Conservation (phyloP, 352 stramenopile species). For the Thraustotheca clavata region DNA sequence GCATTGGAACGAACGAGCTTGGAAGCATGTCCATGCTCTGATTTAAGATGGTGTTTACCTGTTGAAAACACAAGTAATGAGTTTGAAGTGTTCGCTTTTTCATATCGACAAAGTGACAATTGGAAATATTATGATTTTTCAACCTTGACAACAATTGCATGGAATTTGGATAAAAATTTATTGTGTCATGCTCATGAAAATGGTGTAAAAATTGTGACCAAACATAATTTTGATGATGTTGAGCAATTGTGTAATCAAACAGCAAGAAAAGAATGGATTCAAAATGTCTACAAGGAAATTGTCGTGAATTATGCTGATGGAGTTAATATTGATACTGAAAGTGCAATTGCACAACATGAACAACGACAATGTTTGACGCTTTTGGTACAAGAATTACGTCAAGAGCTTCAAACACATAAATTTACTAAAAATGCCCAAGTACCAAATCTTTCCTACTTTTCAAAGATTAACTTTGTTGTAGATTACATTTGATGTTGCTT, state of each 20-base stretch:
- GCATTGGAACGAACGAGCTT: background rate
- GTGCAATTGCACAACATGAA: conserved; percentile 35
- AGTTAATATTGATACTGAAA: conserved; percentile 81
- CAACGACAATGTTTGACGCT: conserved; percentile 37
- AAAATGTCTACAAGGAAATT: conserved; percentile 48
- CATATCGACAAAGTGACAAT: conserved; percentile 39
- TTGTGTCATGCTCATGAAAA: conserved; percentile 73
- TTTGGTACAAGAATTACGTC: conserved; percentile 57
- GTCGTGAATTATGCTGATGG: conserved; percentile 62
- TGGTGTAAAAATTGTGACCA: conserved; percentile 67
- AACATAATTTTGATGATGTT: conserved; percentile 71
- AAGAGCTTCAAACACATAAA: conserved; percentile 36
- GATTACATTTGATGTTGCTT: conserved; percentile 79
- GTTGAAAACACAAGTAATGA: conserved; percentile 23
- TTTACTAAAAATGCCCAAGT: conserved; percentile 63
- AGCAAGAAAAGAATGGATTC: conserved; percentile 44
- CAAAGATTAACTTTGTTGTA: conserved; percentile 23
- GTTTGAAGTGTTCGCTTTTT: conserved; percentile 74
- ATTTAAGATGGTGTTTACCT: conserved; percentile 43
- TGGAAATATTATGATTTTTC: conserved; percentile 77
- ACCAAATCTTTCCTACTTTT: background rate
- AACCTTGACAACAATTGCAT: conserved; percentile 70
- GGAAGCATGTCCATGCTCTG: conserved; percentile 37
- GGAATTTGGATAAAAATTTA: conserved; percentile 75
- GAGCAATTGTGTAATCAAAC: conserved; percentile 45